Conservation (phyloP, 768 basidiomycete genomes). For the Termitomyces sp. region DNA sequence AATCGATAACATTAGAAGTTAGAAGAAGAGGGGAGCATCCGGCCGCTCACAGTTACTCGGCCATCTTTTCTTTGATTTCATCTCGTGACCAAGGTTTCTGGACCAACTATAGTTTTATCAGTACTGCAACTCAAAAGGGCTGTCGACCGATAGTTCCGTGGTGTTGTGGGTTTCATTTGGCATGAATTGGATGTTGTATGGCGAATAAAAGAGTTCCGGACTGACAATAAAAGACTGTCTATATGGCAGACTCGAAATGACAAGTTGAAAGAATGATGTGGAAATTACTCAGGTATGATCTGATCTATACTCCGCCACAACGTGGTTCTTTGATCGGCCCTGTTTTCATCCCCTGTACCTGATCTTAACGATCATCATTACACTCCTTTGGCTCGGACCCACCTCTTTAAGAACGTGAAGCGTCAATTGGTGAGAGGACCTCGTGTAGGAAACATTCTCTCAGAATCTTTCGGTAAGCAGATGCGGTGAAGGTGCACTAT, state of each 20-base stretch:
- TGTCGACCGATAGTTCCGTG: neutral
- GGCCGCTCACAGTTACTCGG: neutral
- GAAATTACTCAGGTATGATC: neutral
- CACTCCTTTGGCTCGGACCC: slow-evolving; percentile 7
- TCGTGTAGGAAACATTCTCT: slow-evolving; percentile 6
- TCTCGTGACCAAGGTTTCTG: neutral
- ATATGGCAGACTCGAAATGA: neutral
- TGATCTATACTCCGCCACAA: slow-evolving; percentile 8
- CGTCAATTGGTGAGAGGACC: slow-evolving; percentile 5
- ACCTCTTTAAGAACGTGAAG: slow-evolving; percentile 7
- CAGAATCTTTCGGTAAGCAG: slow-evolving; percentile 14
- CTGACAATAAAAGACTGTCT: neutral
- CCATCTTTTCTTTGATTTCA: neutral
- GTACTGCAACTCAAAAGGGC: neutral
- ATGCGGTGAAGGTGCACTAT: slow-evolving; percentile 8
- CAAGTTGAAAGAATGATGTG: neutral
- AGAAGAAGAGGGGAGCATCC: neutral
- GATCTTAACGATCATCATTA: slow-evolving; percentile 4
- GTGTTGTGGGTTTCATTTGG: neutral
- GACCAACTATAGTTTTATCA: neutral
- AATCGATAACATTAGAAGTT: neutral
- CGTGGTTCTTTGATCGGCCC: slow-evolving; percentile 5
- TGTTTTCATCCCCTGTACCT: slow-evolving; percentile 13
- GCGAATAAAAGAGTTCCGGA: neutral
- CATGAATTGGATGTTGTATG: neutral